These are phyloP conservation scores for Blastomyces percursus DNA, from an alignment of 2,329 filamentous ascomycete genomes.

Conservation along the genomic window DNA sequence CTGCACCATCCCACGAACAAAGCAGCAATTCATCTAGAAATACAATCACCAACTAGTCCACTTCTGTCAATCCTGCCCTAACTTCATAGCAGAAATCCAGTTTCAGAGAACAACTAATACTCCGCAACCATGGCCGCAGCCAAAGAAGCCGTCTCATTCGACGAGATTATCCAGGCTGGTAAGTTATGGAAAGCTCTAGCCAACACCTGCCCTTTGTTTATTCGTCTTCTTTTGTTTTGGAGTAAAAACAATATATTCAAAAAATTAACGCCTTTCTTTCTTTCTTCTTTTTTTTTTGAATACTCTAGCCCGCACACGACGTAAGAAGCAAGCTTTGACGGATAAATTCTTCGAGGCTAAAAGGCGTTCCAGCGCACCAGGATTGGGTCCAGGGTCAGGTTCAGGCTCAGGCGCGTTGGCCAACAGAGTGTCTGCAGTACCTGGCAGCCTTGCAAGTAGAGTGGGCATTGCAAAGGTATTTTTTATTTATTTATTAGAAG, in stretches of 20 bases:
- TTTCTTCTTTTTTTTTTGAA: neutral
- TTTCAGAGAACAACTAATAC: no score
- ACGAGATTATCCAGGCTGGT: slow-evolving; percentile 44
- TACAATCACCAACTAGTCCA: neutral
- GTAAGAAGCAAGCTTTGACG: slow-evolving; percentile 47
- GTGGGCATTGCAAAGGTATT: slow-evolving; percentile 47
- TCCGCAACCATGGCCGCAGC: slow-evolving; percentile 25
- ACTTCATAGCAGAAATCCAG: neutral
- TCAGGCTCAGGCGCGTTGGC: slow-evolving; percentile 27
- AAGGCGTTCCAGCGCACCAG: slow-evolving; percentile 39
- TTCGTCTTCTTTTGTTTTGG: neutral
- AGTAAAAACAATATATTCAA: neutral
- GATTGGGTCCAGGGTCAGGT: slow-evolving; percentile 31
- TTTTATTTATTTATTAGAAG: neutral
- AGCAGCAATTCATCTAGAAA: neutral
- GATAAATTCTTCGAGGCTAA: slow-evolving; percentile 48
- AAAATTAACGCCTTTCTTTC: slow-evolving; percentile 1
- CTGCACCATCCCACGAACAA: neutral
- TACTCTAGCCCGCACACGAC: slow-evolving; percentile 40
- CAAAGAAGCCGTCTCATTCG: slow-evolving; percentile 35
- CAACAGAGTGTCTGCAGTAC: slow-evolving; percentile 33
- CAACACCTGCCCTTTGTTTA: slow-evolving; percentile 4
- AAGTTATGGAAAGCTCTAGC: neutral
- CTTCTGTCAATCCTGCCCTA: neutral
- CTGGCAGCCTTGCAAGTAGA: slow-evolving; percentile 46